These are phyloP conservation scores for Leccinum laetum DNA, from an alignment of 1,284 basidiomycete genomes.

Conservation along the genomic window DNA sequence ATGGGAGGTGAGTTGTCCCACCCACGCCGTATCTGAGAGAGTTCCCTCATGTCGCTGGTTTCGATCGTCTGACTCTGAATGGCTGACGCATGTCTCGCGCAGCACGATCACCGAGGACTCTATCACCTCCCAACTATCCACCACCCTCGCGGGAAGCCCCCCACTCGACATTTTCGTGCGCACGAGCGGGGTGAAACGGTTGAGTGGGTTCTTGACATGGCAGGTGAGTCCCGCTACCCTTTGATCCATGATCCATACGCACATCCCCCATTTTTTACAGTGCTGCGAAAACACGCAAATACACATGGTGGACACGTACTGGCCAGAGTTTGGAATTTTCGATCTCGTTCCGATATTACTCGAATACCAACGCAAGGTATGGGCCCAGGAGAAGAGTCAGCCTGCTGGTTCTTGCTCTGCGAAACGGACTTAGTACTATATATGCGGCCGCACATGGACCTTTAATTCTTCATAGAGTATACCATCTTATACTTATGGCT, in stretches of 20 bases:
- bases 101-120: conserved; percentile 64
- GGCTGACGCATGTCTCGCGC: not conserved
- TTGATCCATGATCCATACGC: conserved; percentile 25
- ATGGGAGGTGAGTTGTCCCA: conserved; percentile 30
- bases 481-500: not conserved
- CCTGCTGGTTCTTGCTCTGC: not conserved
- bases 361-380: conserved; percentile 81
- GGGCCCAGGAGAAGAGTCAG: conserved; percentile 31
- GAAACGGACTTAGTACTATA: not conserved
- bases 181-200: conserved; percentile 88
- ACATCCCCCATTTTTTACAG: conserved; percentile 37
- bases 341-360: conserved; percentile 88
- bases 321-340: conserved; percentile 92
- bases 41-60: not conserved
- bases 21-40: not conserved
- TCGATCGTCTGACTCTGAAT: not conserved
- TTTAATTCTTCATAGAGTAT: not conserved
- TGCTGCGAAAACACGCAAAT: conserved; percentile 83
- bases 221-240: conserved; percentile 61
- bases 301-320: conserved; percentile 90
- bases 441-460: not conserved
- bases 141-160: conserved; percentile 65
- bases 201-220: conserved; percentile 96
- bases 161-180: conserved; percentile 91
- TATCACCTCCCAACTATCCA: conserved; percentile 69